Evolutionary conservation across 1,284 basidiomycete genomes (phyloP), one percentile per base, ranked within the genome.

Genomic region (Sporisorium scitamineum): DNA sequence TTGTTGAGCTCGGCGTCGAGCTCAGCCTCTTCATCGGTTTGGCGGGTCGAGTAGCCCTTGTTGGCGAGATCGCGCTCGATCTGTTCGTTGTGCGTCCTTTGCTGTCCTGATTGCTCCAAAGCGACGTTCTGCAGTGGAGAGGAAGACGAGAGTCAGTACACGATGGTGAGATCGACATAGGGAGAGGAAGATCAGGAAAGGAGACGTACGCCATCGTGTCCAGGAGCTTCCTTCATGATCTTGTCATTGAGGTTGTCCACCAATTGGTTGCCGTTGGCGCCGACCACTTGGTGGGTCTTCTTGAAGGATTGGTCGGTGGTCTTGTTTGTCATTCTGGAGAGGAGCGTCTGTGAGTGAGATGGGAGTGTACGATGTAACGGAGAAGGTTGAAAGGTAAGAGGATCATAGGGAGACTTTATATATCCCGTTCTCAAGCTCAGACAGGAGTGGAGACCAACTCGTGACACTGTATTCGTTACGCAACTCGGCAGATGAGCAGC

Each of bases 271-370:
- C 69, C 73, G 53, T 67, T 67, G 18, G 68, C 73, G n/a, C 73
- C 73, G n/a, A 76, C 68, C 41, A 67, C 61, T 42, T 76, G 73
- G 58, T 71, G 64, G 20, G 69, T 71, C 58, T 76, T 76, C 50
- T 76, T 76, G 64, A 76, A 76, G 18, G 56, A 29, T 20, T 67
- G 51, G 59, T 76, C 73, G 31, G 64, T 76, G 55, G 68, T 71
- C 10, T 76, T 66, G 59, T 54, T 57, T 16, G 58, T 61, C 72
- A 70, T 70, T 7, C 9, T 74, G 44, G 20, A n/a, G 8, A 18
- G n/a, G 13, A 8, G 6, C 44, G n/a, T 29, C n/a, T 20, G 26
- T 20, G 27, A 2, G 39, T 5, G 47, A 20, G 32, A 29, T 32
- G 26, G 20, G 16, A 6, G 13, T 11, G 5, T 6, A 0, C 4